phyloP scores from a whole-genome alignment of 805 yeast species.

The Schwanniomyces sp. region DNA sequence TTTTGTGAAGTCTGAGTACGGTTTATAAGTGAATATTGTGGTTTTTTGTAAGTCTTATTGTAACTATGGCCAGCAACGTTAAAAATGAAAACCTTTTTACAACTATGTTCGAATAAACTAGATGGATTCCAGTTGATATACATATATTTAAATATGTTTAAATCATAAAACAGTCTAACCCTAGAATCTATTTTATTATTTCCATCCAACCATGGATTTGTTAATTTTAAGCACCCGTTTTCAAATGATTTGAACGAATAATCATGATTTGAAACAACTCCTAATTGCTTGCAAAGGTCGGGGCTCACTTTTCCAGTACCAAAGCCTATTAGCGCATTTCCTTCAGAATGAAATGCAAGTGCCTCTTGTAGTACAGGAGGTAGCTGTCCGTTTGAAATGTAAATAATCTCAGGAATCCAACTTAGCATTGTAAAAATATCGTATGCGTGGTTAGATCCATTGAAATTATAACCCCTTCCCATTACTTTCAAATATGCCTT shows the following conservation, averaged over 20 bases:
- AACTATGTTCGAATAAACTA: slow-evolving; percentile 18
- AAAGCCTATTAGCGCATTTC: slow-evolving; percentile 52
- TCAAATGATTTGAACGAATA: slow-evolving; percentile 51
- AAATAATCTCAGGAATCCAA: slow-evolving; percentile 65
- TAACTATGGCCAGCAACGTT: neutral
- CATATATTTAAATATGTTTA: slow-evolving; percentile 43
- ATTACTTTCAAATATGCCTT: slow-evolving; percentile 66
- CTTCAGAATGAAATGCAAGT: slow-evolving; percentile 25
- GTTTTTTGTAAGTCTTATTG: slow-evolving; percentile 27
- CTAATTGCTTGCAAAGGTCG: slow-evolving; percentile 28
- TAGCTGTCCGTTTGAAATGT: slow-evolving; percentile 35
- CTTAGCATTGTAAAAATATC: slow-evolving; percentile 69
- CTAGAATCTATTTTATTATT: slow-evolving; percentile 13
- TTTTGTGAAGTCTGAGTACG: slow-evolving; percentile 19
- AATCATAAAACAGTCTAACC: slow-evolving; percentile 16
- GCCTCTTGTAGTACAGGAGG: slow-evolving; percentile 20
- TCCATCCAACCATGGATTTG: slow-evolving; percentile 38
- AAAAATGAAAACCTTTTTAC: slow-evolving; percentile 22
- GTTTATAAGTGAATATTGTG: slow-evolving; percentile 46
- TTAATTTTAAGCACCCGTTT: slow-evolving; percentile 12
- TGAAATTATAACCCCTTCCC: slow-evolving; percentile 58
- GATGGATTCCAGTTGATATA: slow-evolving; percentile 69
- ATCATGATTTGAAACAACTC: slow-evolving; percentile 64
- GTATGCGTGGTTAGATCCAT: slow-evolving; percentile 74
- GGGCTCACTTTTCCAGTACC: slow-evolving; percentile 60